Percentiles rank a stretch among this genome's conserved stretches.
These are phyloP conservation scores for Spongospora subterranea DNA, from an alignment of 208 protist species.

Conservation along the genomic window DNA sequence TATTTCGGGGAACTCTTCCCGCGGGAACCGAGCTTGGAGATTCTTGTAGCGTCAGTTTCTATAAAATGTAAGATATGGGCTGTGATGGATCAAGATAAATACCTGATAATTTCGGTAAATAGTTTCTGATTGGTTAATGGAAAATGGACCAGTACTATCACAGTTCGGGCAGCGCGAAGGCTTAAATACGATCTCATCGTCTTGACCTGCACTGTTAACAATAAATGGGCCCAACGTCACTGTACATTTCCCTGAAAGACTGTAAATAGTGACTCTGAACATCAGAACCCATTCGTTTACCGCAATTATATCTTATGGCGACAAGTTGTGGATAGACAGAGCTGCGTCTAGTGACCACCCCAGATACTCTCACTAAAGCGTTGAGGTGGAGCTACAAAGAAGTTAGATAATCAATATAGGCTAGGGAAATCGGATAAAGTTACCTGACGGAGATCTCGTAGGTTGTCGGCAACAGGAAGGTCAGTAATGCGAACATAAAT, in stretches of 20 bases:
- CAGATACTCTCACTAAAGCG: slow-evolving; percentile 92
- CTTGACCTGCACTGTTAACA: neutral
- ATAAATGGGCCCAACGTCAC: neutral
- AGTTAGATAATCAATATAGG: neutral
- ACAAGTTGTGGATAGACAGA: slow-evolving; percentile 97
- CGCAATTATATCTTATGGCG: slow-evolving; percentile 93
- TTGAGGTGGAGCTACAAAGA: slow-evolving; percentile 89
- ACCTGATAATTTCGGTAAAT: slow-evolving; percentile 95
- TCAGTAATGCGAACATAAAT: slow-evolving; percentile 94
- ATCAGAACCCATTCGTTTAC: slow-evolving; percentile 27
- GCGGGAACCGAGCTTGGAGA: slow-evolving; percentile 94
- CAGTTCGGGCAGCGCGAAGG: neutral
- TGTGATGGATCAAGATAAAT: neutral
- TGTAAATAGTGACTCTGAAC: neutral
- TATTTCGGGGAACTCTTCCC: slow-evolving; percentile 95
- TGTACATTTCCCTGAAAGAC: neutral
- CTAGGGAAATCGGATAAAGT: neutral
- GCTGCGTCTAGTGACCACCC: slow-evolving; percentile 97
- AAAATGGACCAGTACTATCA: slow-evolving; percentile 28
- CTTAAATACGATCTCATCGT: slow-evolving; percentile 18
- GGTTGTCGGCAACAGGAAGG: slow-evolving; percentile 91
- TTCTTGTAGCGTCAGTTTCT: slow-evolving; percentile 96
- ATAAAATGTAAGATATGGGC: slow-evolving; percentile 66
- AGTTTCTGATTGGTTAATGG: slow-evolving; percentile 80
- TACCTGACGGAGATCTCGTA: slow-evolving; percentile 94